Evolutionary conservation across 306 rosid species (phyloP).

Genomic region (Dryas octopetala): DNA sequence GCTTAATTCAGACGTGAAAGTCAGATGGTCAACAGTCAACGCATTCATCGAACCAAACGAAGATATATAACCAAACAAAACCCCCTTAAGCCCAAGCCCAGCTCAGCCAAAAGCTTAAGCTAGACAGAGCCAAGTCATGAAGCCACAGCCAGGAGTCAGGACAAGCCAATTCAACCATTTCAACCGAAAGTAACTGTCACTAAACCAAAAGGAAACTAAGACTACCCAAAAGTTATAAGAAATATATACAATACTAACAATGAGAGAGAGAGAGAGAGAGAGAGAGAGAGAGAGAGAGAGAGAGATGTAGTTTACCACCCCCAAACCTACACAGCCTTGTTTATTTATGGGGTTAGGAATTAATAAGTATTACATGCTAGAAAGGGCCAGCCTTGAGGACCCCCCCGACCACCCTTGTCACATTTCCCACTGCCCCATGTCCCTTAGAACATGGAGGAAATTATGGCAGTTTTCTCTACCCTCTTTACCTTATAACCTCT

Average conservation of each 20-base stretch:
- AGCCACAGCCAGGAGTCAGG: constrained; percentile 6
- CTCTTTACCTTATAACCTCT: constrained; percentile 22
- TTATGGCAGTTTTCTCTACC: constrained; percentile 60
- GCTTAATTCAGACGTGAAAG: constrained; percentile 12
- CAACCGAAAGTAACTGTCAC: constrained; percentile 40
- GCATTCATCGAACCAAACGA: constrained; percentile 17
- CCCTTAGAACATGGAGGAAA: constrained; percentile 93
- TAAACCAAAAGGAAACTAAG: constrained; percentile 15
- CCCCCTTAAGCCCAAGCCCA: constrained; percentile 20
- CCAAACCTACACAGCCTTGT: neutral
- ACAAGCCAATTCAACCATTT: constrained; percentile 8
- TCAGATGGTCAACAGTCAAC: constrained; percentile 20
- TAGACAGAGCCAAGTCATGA: constrained; percentile 12
- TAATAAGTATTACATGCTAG: constrained; percentile 36
- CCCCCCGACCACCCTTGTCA: constrained; percentile 68
- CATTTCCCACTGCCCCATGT: constrained; percentile 65
- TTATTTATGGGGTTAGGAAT: constrained; percentile 28
- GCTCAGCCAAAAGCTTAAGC: neutral
- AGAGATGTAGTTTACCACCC: neutral
- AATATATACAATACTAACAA: neutral
- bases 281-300: too few species aligned
- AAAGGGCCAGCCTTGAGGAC: constrained; percentile 46
- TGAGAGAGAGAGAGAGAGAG: too few species aligned
- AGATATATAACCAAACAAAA: constrained; percentile 10
- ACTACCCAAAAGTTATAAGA: constrained; percentile 14